Base-by-base conservation (phyloP, 1,284 basidiomycete genomes). In the Fomitopsis betulina region DNA sequence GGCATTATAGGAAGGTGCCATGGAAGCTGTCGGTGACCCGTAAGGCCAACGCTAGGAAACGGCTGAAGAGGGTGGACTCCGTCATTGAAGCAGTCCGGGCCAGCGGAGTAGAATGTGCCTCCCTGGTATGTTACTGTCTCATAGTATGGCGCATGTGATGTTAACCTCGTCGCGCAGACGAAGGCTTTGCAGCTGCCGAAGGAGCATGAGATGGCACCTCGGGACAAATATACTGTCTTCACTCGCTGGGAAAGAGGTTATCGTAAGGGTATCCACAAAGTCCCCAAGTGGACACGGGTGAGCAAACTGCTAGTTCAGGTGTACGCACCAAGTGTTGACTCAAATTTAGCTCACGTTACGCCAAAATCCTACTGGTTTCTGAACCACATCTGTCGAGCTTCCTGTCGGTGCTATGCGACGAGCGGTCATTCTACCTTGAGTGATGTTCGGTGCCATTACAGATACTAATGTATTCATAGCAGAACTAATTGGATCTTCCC, bases 141-240 rank as follows among this genome's bases (percentile, higher is more conserved):
- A 23, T 8, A 30, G 3, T 33, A 12, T 42, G 52, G 21, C 21
- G 56, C 25, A 47, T 19, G 38, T 17, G 8, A 27, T n/a, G 61
- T 59, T 51, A 27, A 42, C 32, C 17, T 15, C 33, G 3, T 21
- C 33, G n/a, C 37, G 33, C 65, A 90, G 88, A 77, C 77, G 42
- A 78, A 79, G 60, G 92, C 89, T 4, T 75, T 95, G 42, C 80
- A 86, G 58, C 76, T 96, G 32, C 94, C 94, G 50, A 94, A 92
- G 70, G 92, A 96, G 72, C 79, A 87, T 62, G 91, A 94, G 71
- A 96, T 96, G 94, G 79, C 78, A 15, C 76, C 94, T 1, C 82
- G 81, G 74, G 96, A 99, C 79, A 99, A 99, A 75, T 99, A 98
- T 77, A 98, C 96, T 0, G 86, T 91, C 19, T 99, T 96, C 74